These are phyloP conservation scores for Pythium insidiosum DNA, from an alignment of 352 stramenopile species.

Conservation along the genomic window DNA sequence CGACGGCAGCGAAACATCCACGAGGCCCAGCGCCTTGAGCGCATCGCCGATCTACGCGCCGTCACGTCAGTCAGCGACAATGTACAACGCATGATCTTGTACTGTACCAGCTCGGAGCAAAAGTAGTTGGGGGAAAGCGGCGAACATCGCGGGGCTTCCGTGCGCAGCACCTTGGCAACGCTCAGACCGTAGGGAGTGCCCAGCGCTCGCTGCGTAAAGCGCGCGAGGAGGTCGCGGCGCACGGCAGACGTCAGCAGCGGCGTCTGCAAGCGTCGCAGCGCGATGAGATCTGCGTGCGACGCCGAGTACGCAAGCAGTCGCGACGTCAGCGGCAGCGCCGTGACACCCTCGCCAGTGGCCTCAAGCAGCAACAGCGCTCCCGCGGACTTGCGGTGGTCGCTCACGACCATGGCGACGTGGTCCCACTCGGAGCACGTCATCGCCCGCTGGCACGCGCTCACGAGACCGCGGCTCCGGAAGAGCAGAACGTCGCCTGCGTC, in stretches of 20 bases:
- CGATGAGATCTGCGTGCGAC: slow-evolving; percentile 42
- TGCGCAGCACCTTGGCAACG: slow-evolving; percentile 34
- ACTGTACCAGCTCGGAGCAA: slow-evolving; percentile 59
- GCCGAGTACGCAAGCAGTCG: slow-evolving; percentile 27
- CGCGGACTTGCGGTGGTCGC: slow-evolving; percentile 2
- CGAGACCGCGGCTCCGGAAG: slow-evolving; percentile 39
- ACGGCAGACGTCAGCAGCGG: slow-evolving; percentile 35
- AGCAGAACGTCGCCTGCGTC: slow-evolving; percentile 42
- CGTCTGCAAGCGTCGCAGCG: slow-evolving; percentile 36
- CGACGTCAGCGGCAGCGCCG: slow-evolving; percentile 27
- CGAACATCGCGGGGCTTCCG: not conserved
- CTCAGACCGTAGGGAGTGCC: slow-evolving; percentile 39
- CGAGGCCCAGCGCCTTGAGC: slow-evolving; percentile 43
- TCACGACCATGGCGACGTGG: slow-evolving; percentile 47
- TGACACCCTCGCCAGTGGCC: slow-evolving; percentile 58
- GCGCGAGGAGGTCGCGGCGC: slow-evolving; percentile 33
- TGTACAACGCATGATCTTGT: too few relatives aligned
- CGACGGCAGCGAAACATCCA: slow-evolving; percentile 20
- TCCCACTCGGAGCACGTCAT: slow-evolving; percentile 56
- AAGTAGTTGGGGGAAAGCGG: slow-evolving; percentile 23
- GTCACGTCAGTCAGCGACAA: not conserved
- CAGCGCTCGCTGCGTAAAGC: slow-evolving; percentile 24
- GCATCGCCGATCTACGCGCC: slow-evolving; percentile 34
- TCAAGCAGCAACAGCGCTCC: slow-evolving; percentile 37
- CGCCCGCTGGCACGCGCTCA: slow-evolving; percentile 39